These are phyloP conservation scores for Teunomyces tritomae DNA, from an alignment of 805 yeast species.

Conservation along the genomic window DNA sequence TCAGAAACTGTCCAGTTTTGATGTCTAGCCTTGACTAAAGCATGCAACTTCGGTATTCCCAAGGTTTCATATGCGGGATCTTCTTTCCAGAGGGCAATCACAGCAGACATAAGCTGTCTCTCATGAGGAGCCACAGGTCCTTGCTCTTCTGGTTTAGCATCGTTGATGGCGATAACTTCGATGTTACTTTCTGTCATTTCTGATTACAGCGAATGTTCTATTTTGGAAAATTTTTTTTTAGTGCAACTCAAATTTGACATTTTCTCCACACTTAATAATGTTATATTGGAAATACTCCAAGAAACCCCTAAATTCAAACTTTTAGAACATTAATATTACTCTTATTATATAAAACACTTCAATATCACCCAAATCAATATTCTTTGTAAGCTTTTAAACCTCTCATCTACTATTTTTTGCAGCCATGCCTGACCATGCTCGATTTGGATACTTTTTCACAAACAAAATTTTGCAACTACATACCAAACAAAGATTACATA, in stretches of 20 bases:
- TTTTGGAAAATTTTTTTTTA: conserved; percentile 1
- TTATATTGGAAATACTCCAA: neutral
- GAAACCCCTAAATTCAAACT: neutral
- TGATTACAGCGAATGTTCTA: neutral
- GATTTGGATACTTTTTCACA: neutral
- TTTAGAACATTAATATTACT: too few species aligned
- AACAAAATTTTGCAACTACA: neutral
- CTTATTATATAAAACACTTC: neutral
- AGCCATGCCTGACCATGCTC: neutral
- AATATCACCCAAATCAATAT: neutral
- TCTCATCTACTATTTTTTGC: neutral
- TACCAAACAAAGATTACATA: too few species aligned
- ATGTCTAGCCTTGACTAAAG: conserved; percentile 47
- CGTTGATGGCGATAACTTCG: conserved; percentile 39
- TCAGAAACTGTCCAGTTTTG: conserved; percentile 65
- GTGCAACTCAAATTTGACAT: neutral
- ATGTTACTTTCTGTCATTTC: conserved; percentile 14
- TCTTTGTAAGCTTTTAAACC: neutral
- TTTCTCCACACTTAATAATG: neutral
- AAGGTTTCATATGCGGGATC: conserved; percentile 62
- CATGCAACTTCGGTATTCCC: conserved; percentile 53
- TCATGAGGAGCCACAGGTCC: conserved; percentile 50
- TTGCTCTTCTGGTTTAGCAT: conserved; percentile 17
- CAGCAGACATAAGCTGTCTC: conserved; percentile 56
- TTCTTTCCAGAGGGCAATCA: conserved; percentile 64